A percentile compares a stretch with the other conserved stretches of the same genome.
These are phyloP conservation scores for Kalmanozyma brasiliensis DNA, from an alignment of 1,284 basidiomycete genomes.

Conservation along the genomic window DNA sequence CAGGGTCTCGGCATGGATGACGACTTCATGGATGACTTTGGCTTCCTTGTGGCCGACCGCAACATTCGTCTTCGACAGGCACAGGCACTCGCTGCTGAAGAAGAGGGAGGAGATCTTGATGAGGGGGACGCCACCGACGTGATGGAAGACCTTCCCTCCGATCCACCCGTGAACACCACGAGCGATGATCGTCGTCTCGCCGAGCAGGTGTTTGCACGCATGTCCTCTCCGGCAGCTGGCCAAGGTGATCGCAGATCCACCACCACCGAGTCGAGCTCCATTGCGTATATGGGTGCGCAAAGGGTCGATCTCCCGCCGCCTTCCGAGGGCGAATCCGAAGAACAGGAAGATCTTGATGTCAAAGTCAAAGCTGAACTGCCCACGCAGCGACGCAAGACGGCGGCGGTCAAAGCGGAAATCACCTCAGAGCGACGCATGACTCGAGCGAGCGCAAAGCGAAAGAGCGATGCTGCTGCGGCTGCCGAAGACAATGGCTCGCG, in stretches of 20 bases:
- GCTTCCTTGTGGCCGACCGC: slow-evolving; percentile 31
- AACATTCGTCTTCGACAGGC: slow-evolving; percentile 8
- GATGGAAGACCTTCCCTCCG: slow-evolving; percentile 7
- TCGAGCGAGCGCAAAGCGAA: slow-evolving; percentile 10
- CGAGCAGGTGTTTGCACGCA: slow-evolving; percentile 24
- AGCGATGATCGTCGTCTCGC: slow-evolving; percentile 38
- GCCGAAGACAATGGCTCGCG: background rate
- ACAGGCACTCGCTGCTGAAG: background rate
- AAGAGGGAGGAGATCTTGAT: background rate
- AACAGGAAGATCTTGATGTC: background rate
- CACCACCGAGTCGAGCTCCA: background rate
- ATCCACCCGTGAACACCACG: slow-evolving; percentile 12
- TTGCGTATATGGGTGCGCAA: background rate
- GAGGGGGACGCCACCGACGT: slow-evolving; percentile 3
- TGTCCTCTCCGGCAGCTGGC: slow-evolving; percentile 25
- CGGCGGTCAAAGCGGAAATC: background rate
- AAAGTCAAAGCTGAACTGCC: slow-evolving; percentile 2
- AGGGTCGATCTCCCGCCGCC: background rate
- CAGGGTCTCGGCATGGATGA: slow-evolving; percentile 8
- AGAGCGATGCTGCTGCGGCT: slow-evolving; percentile 1
- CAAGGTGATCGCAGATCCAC: background rate
- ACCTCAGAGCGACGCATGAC: slow-evolving; percentile 2
- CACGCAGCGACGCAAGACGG: too few species aligned
- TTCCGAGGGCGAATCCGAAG: background rate
- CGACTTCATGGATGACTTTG: slow-evolving; percentile 27